These are phyloP conservation scores for Nakataea oryzae DNA, from an alignment of 2,329 filamentous ascomycete genomes.

Conservation along the genomic window DNA sequence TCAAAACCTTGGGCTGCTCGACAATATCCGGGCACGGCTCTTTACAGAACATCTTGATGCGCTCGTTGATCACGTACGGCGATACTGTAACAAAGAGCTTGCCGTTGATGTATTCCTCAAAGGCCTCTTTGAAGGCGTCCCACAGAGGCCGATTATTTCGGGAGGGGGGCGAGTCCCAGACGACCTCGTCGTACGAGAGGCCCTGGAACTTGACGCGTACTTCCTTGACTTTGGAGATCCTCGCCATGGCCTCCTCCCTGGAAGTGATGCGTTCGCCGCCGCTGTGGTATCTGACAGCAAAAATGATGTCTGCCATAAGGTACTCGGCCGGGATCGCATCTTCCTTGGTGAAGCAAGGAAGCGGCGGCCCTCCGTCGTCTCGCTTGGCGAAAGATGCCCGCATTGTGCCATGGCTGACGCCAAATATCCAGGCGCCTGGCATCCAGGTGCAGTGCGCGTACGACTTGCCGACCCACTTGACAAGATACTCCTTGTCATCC, in stretches of 20 bases:
- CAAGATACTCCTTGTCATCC: slow-evolving; percentile 79
- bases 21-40: slow-evolving; percentile 59
- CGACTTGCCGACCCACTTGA: slow-evolving; percentile 77
- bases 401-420: slow-evolving; percentile 52
- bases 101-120: slow-evolving; percentile 75
- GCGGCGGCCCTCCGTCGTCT: slow-evolving; percentile 43
- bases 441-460: slow-evolving; percentile 82
- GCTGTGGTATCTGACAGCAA: slow-evolving; percentile 58
- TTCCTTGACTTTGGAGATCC: slow-evolving; percentile 61
- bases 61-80: slow-evolving; percentile 50
- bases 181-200: slow-evolving; percentile 77
- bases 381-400: slow-evolving; percentile 68
- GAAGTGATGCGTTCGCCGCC: slow-evolving; percentile 28
- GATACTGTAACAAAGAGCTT: slow-evolving; percentile 54
- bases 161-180: slow-evolving; percentile 76
- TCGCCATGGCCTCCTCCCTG: slow-evolving; percentile 59
- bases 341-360: slow-evolving; percentile 59
- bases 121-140: slow-evolving; percentile 71
- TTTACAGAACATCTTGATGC: slow-evolving; percentile 56
- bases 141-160: slow-evolving; percentile 57
- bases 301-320: slow-evolving; percentile 77
- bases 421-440: slow-evolving; percentile 81
- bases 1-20: slow-evolving; percentile 62
- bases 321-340: slow-evolving; percentile 85
- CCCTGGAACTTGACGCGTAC: slow-evolving; percentile 89